Evolutionary conservation across 345 rosid species (phyloP), one percentile per base, ranked within the genome.

Genomic region (Gossypium sturtianum): DNA sequence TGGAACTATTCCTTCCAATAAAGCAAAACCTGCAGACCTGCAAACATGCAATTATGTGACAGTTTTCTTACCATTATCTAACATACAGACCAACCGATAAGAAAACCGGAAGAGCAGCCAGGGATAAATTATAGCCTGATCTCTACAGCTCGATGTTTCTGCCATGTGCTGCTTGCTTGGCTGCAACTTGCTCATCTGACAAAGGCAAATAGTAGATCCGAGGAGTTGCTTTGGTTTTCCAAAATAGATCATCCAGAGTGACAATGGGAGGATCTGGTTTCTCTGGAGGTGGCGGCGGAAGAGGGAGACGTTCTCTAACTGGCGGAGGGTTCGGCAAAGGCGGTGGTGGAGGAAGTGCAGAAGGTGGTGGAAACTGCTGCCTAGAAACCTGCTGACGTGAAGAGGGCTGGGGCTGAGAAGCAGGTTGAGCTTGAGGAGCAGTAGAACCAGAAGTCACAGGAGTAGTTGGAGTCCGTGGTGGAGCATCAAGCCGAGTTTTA

Each of bases 141-240:
- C 84, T 78, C 87, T 82, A 81, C 82, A 82, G 85, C 89, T 80
- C 70, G 29, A 49, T 66, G 51, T 59, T 79, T 76, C 76, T 84
- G 10, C 82, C 82, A 68, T 44, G 81, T 2, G 88, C 82, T 16
- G 85, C 88, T 74, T 77, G 89, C 79, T 96, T 93, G n/a, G 86
- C 89, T 27, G 93, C 90, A 76, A 89, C 98, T 82, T 90, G 90
- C 20, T 90, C 93, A 57, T 96, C 99, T 12, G 98, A 88, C 78
- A 96, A 78, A 43, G 98, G 99, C 75, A 96, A 78, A 82, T 91
- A 96, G 79, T 96, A 96, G 78, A 96, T 93, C 77, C 97, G 86
- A n/a, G 99, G 99, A 60, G 91, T 84, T 74, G 98, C 92, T 74
- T 87, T 91, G 64, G 98, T 96, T 85, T 96, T 96, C 81, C 87